phyloP scores from a whole-genome alignment of 805 yeast species.

The Candida anglica region DNA sequence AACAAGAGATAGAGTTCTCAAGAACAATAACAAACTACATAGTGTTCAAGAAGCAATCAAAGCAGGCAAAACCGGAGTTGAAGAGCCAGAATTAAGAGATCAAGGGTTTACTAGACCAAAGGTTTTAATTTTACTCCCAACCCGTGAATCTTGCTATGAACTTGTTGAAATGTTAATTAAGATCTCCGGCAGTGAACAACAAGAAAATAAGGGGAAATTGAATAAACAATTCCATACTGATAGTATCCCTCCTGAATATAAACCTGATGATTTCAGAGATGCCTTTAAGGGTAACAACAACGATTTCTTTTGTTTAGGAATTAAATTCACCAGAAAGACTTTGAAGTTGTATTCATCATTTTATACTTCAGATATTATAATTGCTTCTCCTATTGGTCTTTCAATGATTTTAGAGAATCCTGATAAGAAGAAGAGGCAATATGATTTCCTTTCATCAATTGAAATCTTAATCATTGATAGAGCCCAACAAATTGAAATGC shows the following conservation, averaged over 20 bases:
- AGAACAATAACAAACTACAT: constrained; percentile 61
- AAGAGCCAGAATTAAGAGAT: constrained; percentile 69
- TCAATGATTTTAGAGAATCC: constrained; percentile 66
- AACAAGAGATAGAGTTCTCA: constrained; percentile 80
- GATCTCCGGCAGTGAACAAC: constrained; percentile 65
- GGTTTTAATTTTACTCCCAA: constrained; percentile 77
- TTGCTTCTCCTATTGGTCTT: constrained; percentile 91
- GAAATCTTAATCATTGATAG: constrained; percentile 80
- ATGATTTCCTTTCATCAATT: constrained; percentile 84
- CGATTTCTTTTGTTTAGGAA: constrained; percentile 88
- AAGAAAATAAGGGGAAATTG: constrained; percentile 79
- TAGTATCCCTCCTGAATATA: constrained; percentile 45
- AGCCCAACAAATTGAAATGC: constrained; percentile 83
- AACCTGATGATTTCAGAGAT: constrained; percentile 80
- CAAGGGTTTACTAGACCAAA: constrained; percentile 97
- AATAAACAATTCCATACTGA: constrained; percentile 59
- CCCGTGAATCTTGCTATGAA: constrained; percentile 72
- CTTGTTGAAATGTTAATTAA: constrained; percentile 59
- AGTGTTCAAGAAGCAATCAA: constrained; percentile 37
- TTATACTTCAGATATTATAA: constrained; percentile 76
- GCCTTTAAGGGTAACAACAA: constrained; percentile 85
- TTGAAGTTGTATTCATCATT: constrained; percentile 80
- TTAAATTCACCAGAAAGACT: constrained; percentile 85
- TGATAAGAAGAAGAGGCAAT: constrained; percentile 53
- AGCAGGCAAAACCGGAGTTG: constrained; percentile 29